Conservation (phyloP, 768 basidiomycete genomes). For the Hortiboletus flavorubellus region DNA sequence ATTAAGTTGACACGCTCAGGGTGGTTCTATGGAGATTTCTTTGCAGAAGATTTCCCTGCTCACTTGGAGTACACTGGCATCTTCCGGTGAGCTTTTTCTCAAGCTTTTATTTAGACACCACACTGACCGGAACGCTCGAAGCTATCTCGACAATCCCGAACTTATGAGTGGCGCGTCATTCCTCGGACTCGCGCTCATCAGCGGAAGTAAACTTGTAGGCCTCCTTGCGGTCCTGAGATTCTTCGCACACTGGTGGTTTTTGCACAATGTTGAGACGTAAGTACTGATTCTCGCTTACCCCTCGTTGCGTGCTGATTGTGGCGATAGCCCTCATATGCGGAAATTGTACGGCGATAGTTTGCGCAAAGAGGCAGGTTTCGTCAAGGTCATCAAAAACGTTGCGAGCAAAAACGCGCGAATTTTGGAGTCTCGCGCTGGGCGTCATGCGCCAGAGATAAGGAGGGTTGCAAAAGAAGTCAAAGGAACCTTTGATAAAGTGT, state of each 20-base stretch:
- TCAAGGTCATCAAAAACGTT: slow-evolving; percentile 95
- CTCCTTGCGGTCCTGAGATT: slow-evolving; percentile 80
- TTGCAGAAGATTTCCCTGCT: slow-evolving; percentile 89
- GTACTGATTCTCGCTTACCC: slow-evolving; percentile 25
- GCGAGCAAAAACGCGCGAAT: slow-evolving; percentile 79
- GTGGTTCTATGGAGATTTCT: slow-evolving; percentile 99
- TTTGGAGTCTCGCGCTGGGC: slow-evolving; percentile 72
- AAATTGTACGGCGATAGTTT: slow-evolving; percentile 92
- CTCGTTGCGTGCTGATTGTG: background rate
- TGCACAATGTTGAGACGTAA: slow-evolving; percentile 87
- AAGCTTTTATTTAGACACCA: background rate
- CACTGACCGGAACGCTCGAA: slow-evolving; percentile 25
- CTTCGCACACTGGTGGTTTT: slow-evolving; percentile 95
- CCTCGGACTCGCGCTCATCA: slow-evolving; percentile 90
- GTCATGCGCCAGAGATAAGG: slow-evolving; percentile 78
- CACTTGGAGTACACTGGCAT: slow-evolving; percentile 95
- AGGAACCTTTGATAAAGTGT: slow-evolving; percentile 94
- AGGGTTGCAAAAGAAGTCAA: slow-evolving; percentile 88
- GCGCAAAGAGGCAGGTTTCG: slow-evolving; percentile 94
- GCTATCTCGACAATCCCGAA: slow-evolving; percentile 93
- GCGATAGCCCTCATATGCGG: slow-evolving; percentile 90
- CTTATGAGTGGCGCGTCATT: slow-evolving; percentile 94
- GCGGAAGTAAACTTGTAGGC: slow-evolving; percentile 89
- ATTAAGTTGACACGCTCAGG: slow-evolving; percentile 42
- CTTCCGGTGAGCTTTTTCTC: slow-evolving; percentile 60